These are phyloP conservation scores for Wickerhamiella dianesei DNA, from an alignment of 805 yeast species.

Conservation along the genomic window DNA sequence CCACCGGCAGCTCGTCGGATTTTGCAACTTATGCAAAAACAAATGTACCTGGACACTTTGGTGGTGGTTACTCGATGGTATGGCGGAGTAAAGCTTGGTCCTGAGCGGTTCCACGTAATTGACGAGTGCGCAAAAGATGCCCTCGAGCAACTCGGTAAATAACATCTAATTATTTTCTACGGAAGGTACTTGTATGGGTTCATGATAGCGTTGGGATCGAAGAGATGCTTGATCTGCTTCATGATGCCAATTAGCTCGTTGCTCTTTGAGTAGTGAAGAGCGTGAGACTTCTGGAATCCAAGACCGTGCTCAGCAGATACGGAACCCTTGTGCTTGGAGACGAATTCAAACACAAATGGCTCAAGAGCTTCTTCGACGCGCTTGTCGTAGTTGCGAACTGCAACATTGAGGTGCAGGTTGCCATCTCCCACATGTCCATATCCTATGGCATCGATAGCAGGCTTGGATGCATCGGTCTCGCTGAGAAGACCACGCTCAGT, in stretches of 20 bases:
- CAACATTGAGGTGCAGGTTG: conserved; percentile 83
- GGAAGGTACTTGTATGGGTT: conserved; percentile 70
- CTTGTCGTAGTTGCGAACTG: conserved; percentile 71
- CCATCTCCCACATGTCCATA: conserved; percentile 99
- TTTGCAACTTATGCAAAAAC: conserved; percentile 38
- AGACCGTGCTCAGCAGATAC: conserved; percentile 96
- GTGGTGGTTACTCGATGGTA: conserved; percentile 71
- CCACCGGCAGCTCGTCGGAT: conserved; percentile 56
- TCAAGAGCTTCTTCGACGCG: conserved; percentile 70
- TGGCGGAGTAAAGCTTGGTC: conserved; percentile 65
- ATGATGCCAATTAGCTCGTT: conserved; percentile 58
- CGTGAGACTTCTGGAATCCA: conserved; percentile 92
- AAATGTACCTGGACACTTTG: conserved; percentile 39
- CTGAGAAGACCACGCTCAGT: conserved; percentile 45
- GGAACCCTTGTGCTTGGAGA: conserved; percentile 51
- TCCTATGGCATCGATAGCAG: conserved; percentile 83
- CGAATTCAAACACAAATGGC: conserved; percentile 93
- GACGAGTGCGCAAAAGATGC: conserved; percentile 43
- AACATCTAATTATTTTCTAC: not conserved
- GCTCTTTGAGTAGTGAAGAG: conserved; percentile 71
- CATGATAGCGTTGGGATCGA: conserved; percentile 82
- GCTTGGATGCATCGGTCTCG: conserved; percentile 41
- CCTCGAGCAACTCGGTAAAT: conserved; percentile 16
- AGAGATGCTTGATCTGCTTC: conserved; percentile 62
- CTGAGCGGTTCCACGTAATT: conserved; percentile 57